Base-by-base conservation (phyloP, 1,284 basidiomycete species). In the Cryptococcus hybrid region DNA sequence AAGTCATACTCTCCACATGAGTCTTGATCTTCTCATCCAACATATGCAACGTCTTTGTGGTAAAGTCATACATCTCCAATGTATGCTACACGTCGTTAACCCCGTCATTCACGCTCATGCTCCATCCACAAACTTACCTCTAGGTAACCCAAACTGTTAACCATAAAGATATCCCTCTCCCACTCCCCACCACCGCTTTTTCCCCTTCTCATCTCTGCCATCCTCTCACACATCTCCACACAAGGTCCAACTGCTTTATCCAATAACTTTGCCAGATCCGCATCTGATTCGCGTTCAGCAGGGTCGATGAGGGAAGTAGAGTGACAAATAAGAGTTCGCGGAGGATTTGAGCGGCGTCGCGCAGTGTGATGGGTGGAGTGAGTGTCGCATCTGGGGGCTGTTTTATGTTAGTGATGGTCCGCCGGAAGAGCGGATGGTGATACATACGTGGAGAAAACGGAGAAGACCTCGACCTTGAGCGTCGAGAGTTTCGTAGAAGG, bases 271-370 rank as follows among this genome's bases (percentile, higher is more conserved):
- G 82, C 78, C 69, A 94, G 89, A 2, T 84, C 85, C 2, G 59
- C 52, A 30, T 70, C 68, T 24, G 61, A 51, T 37, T 82, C 79
- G 46, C 71, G 66, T 51, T 75, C 72, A 7, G 58, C 49, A 7
- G 73, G 73, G 51, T 80, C 79, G 38, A 88, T 79, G 37, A 93
- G 81, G 0, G 90, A 91, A 0, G 88, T 88, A 49, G 90, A 86
- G 73, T 94, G 7, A 96, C 90, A 0, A 82, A 77, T 83, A 94
- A 88, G 64, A 96, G 86, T 71, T 96, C 92, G 30, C 89, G 86
- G 5, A 96, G 81, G 57, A 90, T 86, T 64, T 90, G 88, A 0
- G 84, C 82, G 47, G 92, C 86, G 65, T 94, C 90, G 46, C 92
- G 84, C 34, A 96, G 84, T 0, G 83, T 80, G 6, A 88, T 79